Evolutionary conservation across 208 protist genomes (phyloP).

Genomic region (Trichomonas gallinae): DNA sequence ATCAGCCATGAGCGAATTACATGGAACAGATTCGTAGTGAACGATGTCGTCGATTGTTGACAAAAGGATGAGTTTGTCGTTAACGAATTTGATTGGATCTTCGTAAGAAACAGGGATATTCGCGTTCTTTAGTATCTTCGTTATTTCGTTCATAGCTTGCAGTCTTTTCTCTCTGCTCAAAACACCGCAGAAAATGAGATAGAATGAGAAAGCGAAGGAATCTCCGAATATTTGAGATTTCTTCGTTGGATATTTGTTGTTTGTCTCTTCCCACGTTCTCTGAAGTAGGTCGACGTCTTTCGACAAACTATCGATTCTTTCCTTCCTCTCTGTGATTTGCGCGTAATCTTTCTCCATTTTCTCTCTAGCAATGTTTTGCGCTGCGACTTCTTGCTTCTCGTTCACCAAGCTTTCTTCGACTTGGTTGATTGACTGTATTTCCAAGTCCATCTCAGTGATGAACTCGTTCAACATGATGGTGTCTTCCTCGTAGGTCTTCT

Average conservation of each 20-base stretch:
- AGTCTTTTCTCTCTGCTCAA: not conserved
- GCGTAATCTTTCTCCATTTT: not conserved
- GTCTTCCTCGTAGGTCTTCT: not conserved
- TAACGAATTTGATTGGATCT: not conserved
- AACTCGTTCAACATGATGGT: not conserved
- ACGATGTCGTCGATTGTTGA: not conserved
- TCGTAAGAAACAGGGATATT: not conserved
- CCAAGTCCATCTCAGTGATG: not conserved
- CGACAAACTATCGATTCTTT: not conserved
- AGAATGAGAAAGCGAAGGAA: not conserved
- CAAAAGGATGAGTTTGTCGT: not conserved
- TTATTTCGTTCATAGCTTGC: not conserved
- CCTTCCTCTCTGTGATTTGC: not conserved
- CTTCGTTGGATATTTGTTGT: not conserved
- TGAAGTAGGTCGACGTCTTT: not conserved
- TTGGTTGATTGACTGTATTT: constrained; percentile 8
- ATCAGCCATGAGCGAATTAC: not conserved
- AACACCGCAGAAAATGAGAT: not conserved
- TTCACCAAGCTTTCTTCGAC: not conserved
- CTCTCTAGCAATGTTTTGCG: not conserved
- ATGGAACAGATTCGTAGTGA: not conserved
- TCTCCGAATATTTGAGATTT: not conserved
- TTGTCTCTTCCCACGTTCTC: not conserved
- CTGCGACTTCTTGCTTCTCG: not conserved
- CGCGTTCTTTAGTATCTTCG: not conserved